phyloP scores from a whole-genome alignment of 768 basidiomycete species.

The Rhodotorula graminis region DNA sequence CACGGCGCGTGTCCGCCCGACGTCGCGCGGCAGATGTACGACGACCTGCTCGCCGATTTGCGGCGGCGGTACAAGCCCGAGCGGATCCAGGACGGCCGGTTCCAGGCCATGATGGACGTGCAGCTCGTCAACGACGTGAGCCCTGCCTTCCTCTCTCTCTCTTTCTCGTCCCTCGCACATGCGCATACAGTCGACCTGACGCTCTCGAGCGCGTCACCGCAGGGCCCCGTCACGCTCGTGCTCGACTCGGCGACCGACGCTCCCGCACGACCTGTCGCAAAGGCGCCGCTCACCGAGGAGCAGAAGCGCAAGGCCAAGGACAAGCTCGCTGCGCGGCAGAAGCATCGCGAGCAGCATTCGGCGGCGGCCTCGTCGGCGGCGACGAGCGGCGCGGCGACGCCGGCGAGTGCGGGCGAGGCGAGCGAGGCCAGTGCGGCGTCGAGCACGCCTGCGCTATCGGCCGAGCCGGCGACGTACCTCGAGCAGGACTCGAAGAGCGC shows the following conservation, averaged over 20 bases:
- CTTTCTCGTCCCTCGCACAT: background rate
- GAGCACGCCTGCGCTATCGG: background rate
- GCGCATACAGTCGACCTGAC: no score
- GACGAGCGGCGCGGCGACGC: slow-evolving; percentile 41
- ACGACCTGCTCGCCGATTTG: slow-evolving; percentile 28
- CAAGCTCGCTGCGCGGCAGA: slow-evolving; percentile 7
- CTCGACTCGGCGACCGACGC: slow-evolving; percentile 35
- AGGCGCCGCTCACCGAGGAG: background rate
- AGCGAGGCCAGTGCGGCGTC: slow-evolving; percentile 32
- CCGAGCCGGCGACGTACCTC: background rate
- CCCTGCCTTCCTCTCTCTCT: background rate
- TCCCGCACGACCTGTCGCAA: background rate
- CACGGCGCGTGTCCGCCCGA: slow-evolving; percentile 62
- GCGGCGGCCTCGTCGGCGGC: slow-evolving; percentile 36
- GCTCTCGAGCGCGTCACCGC: background rate
- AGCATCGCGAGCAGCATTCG: slow-evolving; percentile 27
- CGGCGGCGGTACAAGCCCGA: slow-evolving; percentile 22
- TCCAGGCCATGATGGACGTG: slow-evolving; percentile 41
- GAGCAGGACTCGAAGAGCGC: background rate
- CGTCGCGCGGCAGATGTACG: slow-evolving; percentile 30
- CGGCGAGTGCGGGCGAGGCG: slow-evolving; percentile 34
- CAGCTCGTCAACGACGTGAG: slow-evolving; percentile 38
- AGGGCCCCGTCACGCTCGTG: slow-evolving; percentile 41
- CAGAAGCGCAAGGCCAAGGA: slow-evolving; percentile 25
- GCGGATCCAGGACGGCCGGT: slow-evolving; percentile 35